Percentiles rank a stretch among this genome's conserved stretches.
Evolutionary conservation across 768 basidiomycete species (phyloP).

Genomic region (Calocera cornea): DNA sequence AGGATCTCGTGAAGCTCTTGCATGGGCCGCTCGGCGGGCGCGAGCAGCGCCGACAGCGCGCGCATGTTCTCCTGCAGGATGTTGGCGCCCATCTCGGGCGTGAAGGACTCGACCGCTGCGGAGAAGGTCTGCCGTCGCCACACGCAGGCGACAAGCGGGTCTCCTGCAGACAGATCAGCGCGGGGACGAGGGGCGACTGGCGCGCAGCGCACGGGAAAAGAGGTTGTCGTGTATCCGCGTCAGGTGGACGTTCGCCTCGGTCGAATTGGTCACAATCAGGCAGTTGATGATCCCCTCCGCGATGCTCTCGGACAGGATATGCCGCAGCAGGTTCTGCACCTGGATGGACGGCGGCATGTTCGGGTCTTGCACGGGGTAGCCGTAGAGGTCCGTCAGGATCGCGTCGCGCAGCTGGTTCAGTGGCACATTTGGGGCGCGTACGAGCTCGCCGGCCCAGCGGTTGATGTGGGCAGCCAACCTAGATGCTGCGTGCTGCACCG

Average conservation of each 20-base stretch:
- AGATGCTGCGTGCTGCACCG: constrained; percentile 56
- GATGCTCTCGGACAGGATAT: constrained; percentile 57
- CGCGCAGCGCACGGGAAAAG: constrained; percentile 49
- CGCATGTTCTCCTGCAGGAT: constrained; percentile 65
- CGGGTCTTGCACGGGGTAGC: constrained; percentile 33
- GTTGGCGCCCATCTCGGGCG: constrained; percentile 50
- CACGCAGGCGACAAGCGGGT: constrained; percentile 76
- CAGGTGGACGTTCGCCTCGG: constrained; percentile 70
- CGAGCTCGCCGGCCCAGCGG: constrained; percentile 71
- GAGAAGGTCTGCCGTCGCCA: constrained; percentile 86
- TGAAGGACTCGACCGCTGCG: constrained; percentile 66
- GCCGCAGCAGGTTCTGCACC: constrained; percentile 64
- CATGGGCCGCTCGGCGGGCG: constrained; percentile 26
- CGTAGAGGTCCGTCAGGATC: constrained; percentile 44
- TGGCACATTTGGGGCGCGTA: constrained; percentile 42
- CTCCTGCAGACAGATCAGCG: constrained; percentile 34
- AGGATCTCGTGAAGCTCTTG: constrained; percentile 44
- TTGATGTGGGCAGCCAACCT: constrained; percentile 73
- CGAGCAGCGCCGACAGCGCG: constrained; percentile 42
- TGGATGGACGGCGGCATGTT: constrained; percentile 42
- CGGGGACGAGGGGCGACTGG: background rate
- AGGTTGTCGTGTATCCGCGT: constrained; percentile 81
- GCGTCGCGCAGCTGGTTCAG: constrained; percentile 44
- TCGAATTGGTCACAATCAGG: constrained; percentile 72
- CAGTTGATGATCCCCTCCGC: constrained; percentile 73